Evolutionary conservation across 1,284 basidiomycete species (phyloP).

Genomic region (Kalmanozyma brasiliensis): DNA sequence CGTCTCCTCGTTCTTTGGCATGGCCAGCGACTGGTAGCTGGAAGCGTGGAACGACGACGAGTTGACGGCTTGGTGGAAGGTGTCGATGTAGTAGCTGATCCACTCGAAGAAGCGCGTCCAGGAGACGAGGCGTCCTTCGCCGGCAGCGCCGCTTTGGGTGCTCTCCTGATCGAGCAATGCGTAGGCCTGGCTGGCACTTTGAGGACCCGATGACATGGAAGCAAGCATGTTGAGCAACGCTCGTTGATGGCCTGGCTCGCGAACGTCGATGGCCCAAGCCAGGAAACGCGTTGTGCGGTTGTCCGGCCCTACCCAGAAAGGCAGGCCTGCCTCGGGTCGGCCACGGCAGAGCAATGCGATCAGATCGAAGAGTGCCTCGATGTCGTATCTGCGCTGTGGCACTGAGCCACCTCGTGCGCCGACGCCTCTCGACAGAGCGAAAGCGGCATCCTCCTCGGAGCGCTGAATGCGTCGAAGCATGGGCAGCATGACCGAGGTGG

Average conservation of each 20-base stretch:
- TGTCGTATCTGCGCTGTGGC: constrained; percentile 61
- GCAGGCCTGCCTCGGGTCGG: constrained; percentile 58
- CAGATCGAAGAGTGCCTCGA: constrained; percentile 65
- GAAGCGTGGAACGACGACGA: constrained; percentile 35
- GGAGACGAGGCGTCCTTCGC: constrained; percentile 59
- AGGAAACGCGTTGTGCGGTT: constrained; percentile 69
- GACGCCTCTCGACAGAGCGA: constrained; percentile 46
- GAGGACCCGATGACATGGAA: constrained; percentile 59
- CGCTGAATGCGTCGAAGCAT: constrained; percentile 65
- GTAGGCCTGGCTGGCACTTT: constrained; percentile 63
- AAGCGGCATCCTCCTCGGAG: constrained; percentile 65
- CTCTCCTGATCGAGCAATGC: constrained; percentile 58
- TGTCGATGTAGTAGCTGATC: constrained; percentile 65
- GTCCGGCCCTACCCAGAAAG: constrained; percentile 65
- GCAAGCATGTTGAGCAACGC: constrained; percentile 66
- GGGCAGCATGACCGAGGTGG: constrained; percentile 58
- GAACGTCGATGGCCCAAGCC: constrained; percentile 65
- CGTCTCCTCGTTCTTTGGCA: constrained; percentile 80
- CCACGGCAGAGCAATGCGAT: constrained; percentile 60
- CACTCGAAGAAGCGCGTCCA: constrained; percentile 66
- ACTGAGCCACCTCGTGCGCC: constrained; percentile 33
- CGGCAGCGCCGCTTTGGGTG: constrained; percentile 22
- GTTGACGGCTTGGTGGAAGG: constrained; percentile 51
- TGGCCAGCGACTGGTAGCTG: constrained; percentile 63
- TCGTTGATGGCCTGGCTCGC: constrained; percentile 64